Conservation (phyloP, 2,329 filamentous ascomycete genomes). For the Curvularia spicifera region DNA sequence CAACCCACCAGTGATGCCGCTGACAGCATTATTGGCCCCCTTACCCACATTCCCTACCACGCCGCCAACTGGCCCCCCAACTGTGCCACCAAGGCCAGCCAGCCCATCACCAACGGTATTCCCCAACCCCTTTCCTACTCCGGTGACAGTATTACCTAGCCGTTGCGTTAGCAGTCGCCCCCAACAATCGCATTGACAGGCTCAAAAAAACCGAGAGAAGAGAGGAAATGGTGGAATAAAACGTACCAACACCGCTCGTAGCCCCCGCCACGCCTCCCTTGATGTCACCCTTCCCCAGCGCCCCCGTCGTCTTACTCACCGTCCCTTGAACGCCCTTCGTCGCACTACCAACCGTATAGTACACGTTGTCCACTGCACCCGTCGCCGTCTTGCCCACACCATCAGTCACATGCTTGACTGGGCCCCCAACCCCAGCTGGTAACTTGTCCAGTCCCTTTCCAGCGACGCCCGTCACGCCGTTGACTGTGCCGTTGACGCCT, state of each 20-base stretch:
- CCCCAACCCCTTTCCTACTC: constrained; percentile 46
- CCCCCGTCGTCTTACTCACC: constrained; percentile 53
- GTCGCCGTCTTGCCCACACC: constrained; percentile 53
- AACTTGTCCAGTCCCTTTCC: constrained; percentile 49
- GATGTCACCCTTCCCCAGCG: constrained; percentile 52
- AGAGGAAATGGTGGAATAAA: background rate
- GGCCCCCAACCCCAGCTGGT: constrained; percentile 45
- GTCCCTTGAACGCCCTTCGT: constrained; percentile 53
- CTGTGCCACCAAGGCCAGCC: constrained; percentile 47
- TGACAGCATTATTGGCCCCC: constrained; percentile 51
- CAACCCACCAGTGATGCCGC: constrained; percentile 51
- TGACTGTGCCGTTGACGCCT: constrained; percentile 47
- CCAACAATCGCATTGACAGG: background rate
- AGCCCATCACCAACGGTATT: constrained; percentile 48
- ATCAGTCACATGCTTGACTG: constrained; percentile 51
- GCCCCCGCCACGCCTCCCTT: constrained; percentile 49
- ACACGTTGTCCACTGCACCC: constrained; percentile 48
- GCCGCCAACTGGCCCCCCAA: constrained; percentile 51
- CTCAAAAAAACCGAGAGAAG: background rate
- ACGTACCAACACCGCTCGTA: constrained; percentile 41
- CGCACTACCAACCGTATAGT: constrained; percentile 51
- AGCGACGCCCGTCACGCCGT: constrained; percentile 45
- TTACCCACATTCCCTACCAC: constrained; percentile 53
- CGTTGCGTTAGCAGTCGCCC: background rate
- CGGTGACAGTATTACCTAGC: constrained; percentile 46